Percentiles rank a stretch among this genome's conserved stretches.
phyloP scores from a whole-genome alignment of 805 yeast genomes.

The Komagataella ulmi region DNA sequence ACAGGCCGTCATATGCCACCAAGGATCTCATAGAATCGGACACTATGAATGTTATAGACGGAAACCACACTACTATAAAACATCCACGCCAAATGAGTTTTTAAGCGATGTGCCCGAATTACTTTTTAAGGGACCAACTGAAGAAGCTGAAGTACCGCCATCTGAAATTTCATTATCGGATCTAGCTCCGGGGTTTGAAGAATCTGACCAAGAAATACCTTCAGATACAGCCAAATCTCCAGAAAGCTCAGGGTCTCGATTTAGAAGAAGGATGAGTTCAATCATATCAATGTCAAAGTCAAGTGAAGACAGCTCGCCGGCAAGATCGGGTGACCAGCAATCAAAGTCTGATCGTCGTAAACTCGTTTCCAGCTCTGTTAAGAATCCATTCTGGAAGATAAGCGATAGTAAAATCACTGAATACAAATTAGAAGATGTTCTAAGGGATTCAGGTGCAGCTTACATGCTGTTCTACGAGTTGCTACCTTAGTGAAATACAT shows the following conservation, averaged over 20 bases:
- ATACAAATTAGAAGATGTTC: conserved; percentile 39
- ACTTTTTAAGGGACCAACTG: background rate
- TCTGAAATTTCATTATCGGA: background rate
- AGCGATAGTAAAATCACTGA: conserved; percentile 68
- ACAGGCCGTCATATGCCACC: conserved; percentile 67
- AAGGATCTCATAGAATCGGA: conserved; percentile 80
- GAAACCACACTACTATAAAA: conserved; percentile 49
- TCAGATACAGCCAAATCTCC: background rate
- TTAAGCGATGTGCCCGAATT: background rate
- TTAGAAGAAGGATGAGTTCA: background rate
- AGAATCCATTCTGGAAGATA: conserved; percentile 71
- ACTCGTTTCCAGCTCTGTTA: conserved; percentile 39
- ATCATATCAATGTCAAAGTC: background rate
- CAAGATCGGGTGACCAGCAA: background rate
- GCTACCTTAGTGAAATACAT: conserved; percentile 15
- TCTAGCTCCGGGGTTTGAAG: background rate
- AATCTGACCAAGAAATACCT: background rate
- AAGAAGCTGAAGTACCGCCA: background rate
- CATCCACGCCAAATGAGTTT: conserved; percentile 6
- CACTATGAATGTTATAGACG: conserved; percentile 83
- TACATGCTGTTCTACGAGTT: conserved; percentile 79
- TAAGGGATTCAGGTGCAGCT: conserved; percentile 61
- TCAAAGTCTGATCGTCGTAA: conserved; percentile 16
- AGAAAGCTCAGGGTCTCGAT: background rate
- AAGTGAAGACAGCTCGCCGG: background rate